Conservation (phyloP, 2,329 filamentous ascomycete species). For the Paecilomyces formosus region DNA sequence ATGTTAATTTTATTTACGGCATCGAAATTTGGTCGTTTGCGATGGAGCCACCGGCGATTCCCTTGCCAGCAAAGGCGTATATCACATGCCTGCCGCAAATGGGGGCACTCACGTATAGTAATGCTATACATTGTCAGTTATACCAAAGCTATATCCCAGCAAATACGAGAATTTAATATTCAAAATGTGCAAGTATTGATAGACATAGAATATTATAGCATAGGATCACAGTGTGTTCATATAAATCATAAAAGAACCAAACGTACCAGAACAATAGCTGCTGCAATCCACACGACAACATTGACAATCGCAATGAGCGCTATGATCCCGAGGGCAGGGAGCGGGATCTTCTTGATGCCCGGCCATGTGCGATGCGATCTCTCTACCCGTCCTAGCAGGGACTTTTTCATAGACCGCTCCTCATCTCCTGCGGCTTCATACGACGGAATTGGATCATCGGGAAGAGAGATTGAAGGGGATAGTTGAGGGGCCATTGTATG, state of each 20-base stretch:
- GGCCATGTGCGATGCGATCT: constrained; percentile 46
- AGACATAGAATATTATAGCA: neutral
- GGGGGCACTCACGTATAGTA: constrained; percentile 29
- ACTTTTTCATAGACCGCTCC: constrained; percentile 8
- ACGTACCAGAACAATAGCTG: constrained; percentile 50
- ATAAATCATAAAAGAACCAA: neutral
- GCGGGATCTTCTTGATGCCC: constrained; percentile 49
- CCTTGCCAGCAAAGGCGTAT: neutral
- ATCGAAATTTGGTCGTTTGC: neutral
- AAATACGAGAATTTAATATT: neutral
- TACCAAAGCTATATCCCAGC: neutral
- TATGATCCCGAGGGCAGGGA: constrained; percentile 52
- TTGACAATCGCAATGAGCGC: constrained; percentile 47
- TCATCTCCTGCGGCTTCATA: neutral
- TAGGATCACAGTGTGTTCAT: neutral
- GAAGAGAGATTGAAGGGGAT: neutral
- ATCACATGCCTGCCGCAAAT: neutral
- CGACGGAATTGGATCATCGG: neutral
- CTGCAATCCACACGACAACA: constrained; percentile 50
- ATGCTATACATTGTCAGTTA: constrained; percentile 16
- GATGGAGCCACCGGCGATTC: neutral
- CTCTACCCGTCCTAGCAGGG: constrained; percentile 32
- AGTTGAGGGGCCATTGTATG: neutral
- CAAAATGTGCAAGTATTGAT: neutral
- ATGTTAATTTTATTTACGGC: constrained; percentile 1